These are phyloP conservation scores for Aotearoamyces nothofagi DNA, from an alignment of 2,329 filamentous ascomycete species.

Conservation along the genomic window DNA sequence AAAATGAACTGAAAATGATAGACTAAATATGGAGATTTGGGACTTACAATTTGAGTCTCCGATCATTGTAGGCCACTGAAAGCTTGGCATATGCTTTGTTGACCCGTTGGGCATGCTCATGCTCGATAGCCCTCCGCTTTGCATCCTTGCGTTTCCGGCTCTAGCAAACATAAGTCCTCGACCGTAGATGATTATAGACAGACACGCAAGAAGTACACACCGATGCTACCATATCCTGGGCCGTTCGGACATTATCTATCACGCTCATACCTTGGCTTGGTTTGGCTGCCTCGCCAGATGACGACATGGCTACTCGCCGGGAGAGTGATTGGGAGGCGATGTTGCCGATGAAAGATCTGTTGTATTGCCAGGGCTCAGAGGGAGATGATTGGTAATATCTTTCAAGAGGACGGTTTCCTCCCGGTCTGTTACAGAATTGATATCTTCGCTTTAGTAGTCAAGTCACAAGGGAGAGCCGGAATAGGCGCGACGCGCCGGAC, in stretches of 20 bases:
- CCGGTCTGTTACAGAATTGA: too few species aligned
- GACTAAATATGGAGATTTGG: too few species aligned
- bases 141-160: conserved; percentile 12
- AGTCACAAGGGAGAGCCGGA: not conserved
- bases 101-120: conserved; percentile 10
- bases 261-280: conserved; percentile 6
- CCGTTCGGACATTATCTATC: conserved; percentile 7
- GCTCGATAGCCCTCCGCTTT: conserved; percentile 14
- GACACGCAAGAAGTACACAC: conserved; percentile 5
- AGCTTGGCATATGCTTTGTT: conserved; percentile 12
- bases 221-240: conserved; percentile 7
- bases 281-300: too few species aligned
- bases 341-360: too few species aligned
- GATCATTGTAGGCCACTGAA: conserved; percentile 9
- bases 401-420: too few species aligned
- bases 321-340: too few species aligned
- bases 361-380: too few species aligned
- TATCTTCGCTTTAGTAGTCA: too few species aligned
- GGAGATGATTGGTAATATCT: too few species aligned
- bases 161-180: conserved; percentile 5
- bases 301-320: too few species aligned
- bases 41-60: conserved; percentile 14
- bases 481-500: not conserved
- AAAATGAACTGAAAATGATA: not conserved
- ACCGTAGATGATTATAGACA: not conserved